These are phyloP conservation scores for Tulasnella calospora DNA, from an alignment of 768 basidiomycete species.

Conservation along the genomic window DNA sequence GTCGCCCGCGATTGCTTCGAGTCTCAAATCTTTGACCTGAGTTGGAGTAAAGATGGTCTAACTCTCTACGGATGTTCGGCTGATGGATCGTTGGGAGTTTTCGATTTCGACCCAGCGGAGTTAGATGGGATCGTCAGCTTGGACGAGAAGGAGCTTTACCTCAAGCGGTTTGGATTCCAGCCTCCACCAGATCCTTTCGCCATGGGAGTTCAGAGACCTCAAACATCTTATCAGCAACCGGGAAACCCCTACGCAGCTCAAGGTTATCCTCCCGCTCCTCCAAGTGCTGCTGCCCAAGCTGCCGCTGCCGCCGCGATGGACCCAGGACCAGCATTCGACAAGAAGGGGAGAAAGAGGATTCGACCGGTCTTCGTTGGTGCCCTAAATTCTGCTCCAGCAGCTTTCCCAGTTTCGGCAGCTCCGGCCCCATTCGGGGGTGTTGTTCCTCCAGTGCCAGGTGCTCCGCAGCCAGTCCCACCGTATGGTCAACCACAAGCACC, in stretches of 20 bases:
- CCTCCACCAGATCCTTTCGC: constrained; percentile 38
- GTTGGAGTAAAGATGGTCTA: constrained; percentile 86
- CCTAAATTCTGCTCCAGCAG: constrained; percentile 16
- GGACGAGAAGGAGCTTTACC: constrained; percentile 68
- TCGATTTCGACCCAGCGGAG: constrained; percentile 70
- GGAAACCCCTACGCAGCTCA: neutral
- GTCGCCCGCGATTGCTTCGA: constrained; percentile 94
- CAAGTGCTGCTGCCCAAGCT: constrained; percentile 14
- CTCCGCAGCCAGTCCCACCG: neutral
- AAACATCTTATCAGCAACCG: neutral
- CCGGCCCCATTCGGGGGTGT: constrained; percentile 13
- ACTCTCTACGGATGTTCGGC: constrained; percentile 92
- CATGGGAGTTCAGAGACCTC: constrained; percentile 9
- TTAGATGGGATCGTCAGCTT: constrained; percentile 74
- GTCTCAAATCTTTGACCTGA: constrained; percentile 89
- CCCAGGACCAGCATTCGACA: constrained; percentile 19
- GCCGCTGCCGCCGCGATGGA: constrained; percentile 21
- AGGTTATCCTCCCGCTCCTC: neutral
- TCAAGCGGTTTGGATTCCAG: constrained; percentile 73
- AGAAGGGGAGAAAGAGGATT: constrained; percentile 57
- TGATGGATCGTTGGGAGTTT: constrained; percentile 88
- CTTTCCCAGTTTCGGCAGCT: constrained; percentile 28
- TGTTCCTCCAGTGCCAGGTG: neutral
- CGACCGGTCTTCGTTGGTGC: constrained; percentile 39
- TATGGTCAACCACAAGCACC: neutral